Evolutionary conservation across 257 asterid species (phyloP).

Genomic region (Fraxinus excelsior): DNA sequence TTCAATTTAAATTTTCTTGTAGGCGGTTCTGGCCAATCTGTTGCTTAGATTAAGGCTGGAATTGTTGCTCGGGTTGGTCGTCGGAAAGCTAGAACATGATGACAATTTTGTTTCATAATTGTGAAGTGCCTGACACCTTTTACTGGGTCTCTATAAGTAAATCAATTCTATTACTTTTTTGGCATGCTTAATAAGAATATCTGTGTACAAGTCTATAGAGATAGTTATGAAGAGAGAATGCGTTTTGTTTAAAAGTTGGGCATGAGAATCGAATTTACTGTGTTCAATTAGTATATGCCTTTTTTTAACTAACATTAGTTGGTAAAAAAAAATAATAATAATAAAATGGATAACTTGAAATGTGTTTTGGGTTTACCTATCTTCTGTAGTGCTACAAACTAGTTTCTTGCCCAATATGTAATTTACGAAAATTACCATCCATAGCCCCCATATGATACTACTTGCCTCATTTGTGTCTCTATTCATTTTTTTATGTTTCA

Average conservation of each 20-base stretch:
- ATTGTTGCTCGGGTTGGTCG: constrained; percentile 58
- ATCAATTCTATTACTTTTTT: neutral
- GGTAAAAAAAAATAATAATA: too few relatives aligned
- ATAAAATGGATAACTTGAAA: too few relatives aligned
- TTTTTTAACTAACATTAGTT: too few relatives aligned
- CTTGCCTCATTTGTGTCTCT: too few relatives aligned
- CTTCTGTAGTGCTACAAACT: too few relatives aligned
- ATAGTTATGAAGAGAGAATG: neutral
- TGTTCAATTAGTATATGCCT: neutral
- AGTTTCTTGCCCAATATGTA: too few relatives aligned
- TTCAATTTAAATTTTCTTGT: constrained; percentile 9
- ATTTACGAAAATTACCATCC: too few relatives aligned
- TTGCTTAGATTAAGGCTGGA: constrained; percentile 57
- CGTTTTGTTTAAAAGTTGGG: neutral
- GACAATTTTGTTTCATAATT: constrained; percentile 5
- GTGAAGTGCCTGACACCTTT: neutral
- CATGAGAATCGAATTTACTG: neutral
- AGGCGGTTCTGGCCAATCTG: constrained; percentile 60
- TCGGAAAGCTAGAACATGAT: constrained; percentile 49
- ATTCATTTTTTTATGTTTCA: too few relatives aligned
- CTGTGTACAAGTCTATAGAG: neutral
- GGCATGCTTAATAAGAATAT: neutral
- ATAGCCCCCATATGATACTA: too few relatives aligned
- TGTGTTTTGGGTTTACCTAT: too few relatives aligned
- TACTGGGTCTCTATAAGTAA: neutral